Evolutionary conservation across 305 asterid genomes (phyloP), one percentile per base, ranked within the genome.

Genomic region (Withania somnifera): DNA sequence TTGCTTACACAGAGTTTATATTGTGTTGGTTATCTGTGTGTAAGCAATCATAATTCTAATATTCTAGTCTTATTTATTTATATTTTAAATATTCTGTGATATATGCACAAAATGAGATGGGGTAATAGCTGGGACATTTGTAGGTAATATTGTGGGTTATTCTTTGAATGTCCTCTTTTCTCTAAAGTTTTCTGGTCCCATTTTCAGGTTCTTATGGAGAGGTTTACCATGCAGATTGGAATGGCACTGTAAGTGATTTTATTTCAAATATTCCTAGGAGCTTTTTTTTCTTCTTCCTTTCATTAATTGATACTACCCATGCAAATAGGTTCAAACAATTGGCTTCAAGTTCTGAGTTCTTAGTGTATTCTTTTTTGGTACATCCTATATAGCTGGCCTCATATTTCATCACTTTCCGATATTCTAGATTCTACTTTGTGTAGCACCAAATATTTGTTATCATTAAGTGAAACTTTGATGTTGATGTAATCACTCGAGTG

Each of bases 181-280:
- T 24, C 79, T 73, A 60, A 73, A 73, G 68, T 13, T 8, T 73
- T 50, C 47, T 75, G 61, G 28, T 75, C 22, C 30, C 45, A 40
- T 73, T 69, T 88, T 83, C 92, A 97, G 99, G 99, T 89, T 97
- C 99, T 17, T 97, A 97, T 85, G 99, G 99, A 68, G 99, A 97
- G 89, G 99, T 95, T 83, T 97, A 95, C 88, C 98, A 87, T 88
- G 99, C 98, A 63, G 99, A 97, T 88, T 97, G 97, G 99, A 97
- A 97, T 89, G 98, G 98, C 90, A 95, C 98, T 61, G 99, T 97
- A 88, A 92, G 98, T 88, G 61, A 75, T 50, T 75, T 50, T 50
- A 50, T 50, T 9, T 75, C 60, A 50, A 75, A 26, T 75, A 75
- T 75, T 50, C 61, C 28, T 53, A 50, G 45, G 80, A 50, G 63